Evolutionary conservation across 768 basidiomycete genomes (phyloP).

Genomic region (Calvatia gigantea): DNA sequence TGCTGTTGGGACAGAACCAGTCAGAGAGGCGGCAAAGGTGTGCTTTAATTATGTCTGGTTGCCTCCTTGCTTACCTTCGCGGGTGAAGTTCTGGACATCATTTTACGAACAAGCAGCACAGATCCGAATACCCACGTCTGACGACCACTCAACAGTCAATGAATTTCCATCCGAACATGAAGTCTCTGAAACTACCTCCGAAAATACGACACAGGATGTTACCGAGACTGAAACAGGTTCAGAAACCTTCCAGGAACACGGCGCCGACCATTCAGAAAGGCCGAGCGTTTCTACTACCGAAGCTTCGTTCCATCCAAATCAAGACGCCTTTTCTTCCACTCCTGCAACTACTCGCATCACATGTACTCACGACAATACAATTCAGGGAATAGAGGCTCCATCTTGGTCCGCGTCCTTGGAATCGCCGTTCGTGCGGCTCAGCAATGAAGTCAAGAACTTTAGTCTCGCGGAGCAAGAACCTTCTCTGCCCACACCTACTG

Average conservation of each 20-base stretch:
- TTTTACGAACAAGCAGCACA: conserved; percentile 96
- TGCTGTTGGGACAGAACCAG: conserved; percentile 82
- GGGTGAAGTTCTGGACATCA: conserved; percentile 84
- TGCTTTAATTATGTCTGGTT: conserved; percentile 18
- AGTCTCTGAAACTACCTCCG: conserved; percentile 21
- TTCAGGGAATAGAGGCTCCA: conserved; percentile 41
- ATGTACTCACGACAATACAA: conserved; percentile 34
- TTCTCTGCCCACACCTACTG: conserved; percentile 14
- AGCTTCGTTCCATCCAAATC: conserved; percentile 70
- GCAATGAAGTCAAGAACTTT: conserved; percentile 58
- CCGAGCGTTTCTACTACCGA: conserved; percentile 55
- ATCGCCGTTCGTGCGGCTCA: conserved; percentile 67
- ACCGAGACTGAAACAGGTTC: conserved; percentile 24
- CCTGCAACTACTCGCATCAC: conserved; percentile 52
- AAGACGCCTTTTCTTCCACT: conserved; percentile 75
- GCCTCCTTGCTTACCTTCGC: background rate
- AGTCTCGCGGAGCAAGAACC: conserved; percentile 36
- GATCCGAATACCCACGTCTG: conserved; percentile 74
- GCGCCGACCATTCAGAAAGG: conserved; percentile 22
- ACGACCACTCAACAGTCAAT: conserved; percentile 58
- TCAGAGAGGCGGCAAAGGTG: conserved; percentile 88
- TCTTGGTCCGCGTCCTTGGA: conserved; percentile 77
- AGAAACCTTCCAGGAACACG: conserved; percentile 17
- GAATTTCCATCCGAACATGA: conserved; percentile 44
- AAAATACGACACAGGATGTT: conserved; percentile 9